Evolutionary conservation across 495 filamentous ascomycete species (phyloP).

Genomic region (Penicillium chermesinum): DNA sequence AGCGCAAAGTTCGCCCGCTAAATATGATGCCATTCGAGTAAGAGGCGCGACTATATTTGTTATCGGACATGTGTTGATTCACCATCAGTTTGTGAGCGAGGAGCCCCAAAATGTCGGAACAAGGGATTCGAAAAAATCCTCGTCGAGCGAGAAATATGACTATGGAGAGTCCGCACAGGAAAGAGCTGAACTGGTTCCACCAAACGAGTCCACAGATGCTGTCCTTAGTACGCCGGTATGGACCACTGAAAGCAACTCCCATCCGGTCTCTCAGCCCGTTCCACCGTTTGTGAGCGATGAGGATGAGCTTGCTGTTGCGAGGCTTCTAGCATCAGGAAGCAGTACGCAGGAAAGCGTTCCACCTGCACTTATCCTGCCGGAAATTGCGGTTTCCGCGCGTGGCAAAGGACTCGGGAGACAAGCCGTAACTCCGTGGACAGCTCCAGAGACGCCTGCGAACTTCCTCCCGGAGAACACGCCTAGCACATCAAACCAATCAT

Average conservation of each 20-base stretch:
- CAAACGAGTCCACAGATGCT: not conserved
- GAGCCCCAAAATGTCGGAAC: slow-evolving; percentile 6
- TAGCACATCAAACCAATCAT: not conserved
- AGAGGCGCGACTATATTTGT: not conserved
- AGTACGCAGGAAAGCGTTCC: slow-evolving; percentile 5
- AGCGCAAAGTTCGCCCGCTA: slow-evolving; percentile 4
- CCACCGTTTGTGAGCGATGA: slow-evolving; percentile 20
- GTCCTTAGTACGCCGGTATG: not conserved
- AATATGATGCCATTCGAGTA: slow-evolving; percentile 26
- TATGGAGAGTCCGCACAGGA: not conserved
- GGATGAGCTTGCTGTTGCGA: slow-evolving; percentile 30
- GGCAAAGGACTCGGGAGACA: not conserved
- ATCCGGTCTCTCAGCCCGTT: not conserved
- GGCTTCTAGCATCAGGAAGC: slow-evolving; percentile 31
- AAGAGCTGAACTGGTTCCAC: not conserved
- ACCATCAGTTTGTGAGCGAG: slow-evolving; percentile 25
- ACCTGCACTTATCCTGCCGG: slow-evolving; percentile 6
- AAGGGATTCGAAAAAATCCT: not conserved
- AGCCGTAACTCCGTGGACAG: not conserved
- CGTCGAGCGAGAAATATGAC: not conserved
- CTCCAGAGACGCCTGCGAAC: not conserved
- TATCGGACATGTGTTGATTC: not conserved
- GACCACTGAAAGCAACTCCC: not conserved
- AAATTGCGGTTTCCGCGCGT: slow-evolving; percentile 8
- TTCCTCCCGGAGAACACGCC: not conserved